phyloP scores from a whole-genome alignment of 176 grass and related monocot genomes.

The Cymbopogon citratus region DNA sequence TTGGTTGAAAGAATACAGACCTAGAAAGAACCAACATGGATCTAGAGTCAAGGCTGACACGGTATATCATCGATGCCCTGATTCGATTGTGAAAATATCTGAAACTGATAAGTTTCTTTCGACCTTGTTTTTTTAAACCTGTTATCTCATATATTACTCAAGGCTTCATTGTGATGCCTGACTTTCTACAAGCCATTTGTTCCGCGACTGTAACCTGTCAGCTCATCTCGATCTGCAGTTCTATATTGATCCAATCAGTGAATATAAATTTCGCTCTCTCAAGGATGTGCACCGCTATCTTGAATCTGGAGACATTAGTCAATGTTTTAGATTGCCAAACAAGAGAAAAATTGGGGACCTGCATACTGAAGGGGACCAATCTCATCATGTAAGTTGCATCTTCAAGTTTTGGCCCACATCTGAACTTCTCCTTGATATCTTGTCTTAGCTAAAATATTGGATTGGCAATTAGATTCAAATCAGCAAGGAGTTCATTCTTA shows the following conservation, averaged over 20 bases:
- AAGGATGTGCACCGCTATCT: constrained; percentile 52
- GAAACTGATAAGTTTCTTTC: not conserved
- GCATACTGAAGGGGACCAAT: constrained; percentile 14
- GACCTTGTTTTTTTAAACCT: not conserved
- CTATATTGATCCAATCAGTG: constrained; percentile 64
- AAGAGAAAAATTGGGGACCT: constrained; percentile 46
- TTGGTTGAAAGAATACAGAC: constrained; percentile 53
- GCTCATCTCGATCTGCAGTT: constrained; percentile 40
- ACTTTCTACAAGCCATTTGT: constrained; percentile 13
- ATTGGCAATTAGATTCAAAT: not conserved
- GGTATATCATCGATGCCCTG: constrained; percentile 26
- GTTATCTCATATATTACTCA: not conserved
- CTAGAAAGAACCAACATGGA: constrained; percentile 35
- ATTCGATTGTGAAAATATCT: constrained; percentile 3
- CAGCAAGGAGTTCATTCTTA: not conserved
- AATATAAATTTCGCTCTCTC: constrained; percentile 56
- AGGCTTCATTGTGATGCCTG: constrained; percentile 17
- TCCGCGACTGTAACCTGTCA: constrained; percentile 1
- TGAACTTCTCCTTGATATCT: not conserved
- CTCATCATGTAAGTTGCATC: constrained; percentile 40
- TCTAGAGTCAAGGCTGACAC: constrained; percentile 32
- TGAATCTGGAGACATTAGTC: constrained; percentile 37
- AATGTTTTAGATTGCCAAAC: constrained; percentile 23
- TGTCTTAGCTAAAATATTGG: not conserved
- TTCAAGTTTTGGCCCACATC: constrained; percentile 9